These are phyloP conservation scores for Fonsecaea erecta DNA, from an alignment of 2,329 filamentous ascomycete genomes.

Conservation along the genomic window DNA sequence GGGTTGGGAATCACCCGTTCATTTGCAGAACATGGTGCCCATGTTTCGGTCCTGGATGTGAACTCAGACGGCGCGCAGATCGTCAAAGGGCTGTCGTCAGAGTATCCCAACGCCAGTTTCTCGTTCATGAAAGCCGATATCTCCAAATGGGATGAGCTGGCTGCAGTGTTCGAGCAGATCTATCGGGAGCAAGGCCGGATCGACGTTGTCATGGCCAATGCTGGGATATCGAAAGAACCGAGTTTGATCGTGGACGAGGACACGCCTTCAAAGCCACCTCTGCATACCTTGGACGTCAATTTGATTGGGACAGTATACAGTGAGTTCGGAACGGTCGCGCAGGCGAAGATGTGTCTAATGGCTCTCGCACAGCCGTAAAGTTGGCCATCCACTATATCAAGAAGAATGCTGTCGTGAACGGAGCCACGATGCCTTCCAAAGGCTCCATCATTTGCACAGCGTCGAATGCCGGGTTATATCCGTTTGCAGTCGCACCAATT, in stretches of 20 bases:
- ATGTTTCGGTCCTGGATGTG: conserved; percentile 44
- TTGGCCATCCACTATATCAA: conserved; percentile 57
- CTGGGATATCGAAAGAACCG: conserved; percentile 54
- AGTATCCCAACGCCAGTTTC: conserved; percentile 39
- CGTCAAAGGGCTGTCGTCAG: conserved; percentile 35
- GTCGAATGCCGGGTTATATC: conserved; percentile 59
- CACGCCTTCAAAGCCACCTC: conserved; percentile 43
- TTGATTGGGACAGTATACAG: conserved; percentile 52
- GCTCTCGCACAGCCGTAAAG: conserved; percentile 51
- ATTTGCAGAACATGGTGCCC: conserved; percentile 41
- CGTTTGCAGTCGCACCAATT: conserved; percentile 57
- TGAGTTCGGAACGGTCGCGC: conserved; percentile 39
- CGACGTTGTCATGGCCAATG: conserved; percentile 58
- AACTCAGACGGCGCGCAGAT: conserved; percentile 38
- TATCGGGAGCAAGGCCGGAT: conserved; percentile 44
- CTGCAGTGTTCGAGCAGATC: conserved; percentile 43
- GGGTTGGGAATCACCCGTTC: conserved; percentile 44
- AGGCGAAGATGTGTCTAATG: neutral
- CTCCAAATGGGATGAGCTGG: conserved; percentile 45
- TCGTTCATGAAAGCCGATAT: conserved; percentile 43
- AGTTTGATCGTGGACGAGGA: conserved; percentile 43
- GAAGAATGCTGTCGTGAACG: conserved; percentile 46
- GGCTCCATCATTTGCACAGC: conserved; percentile 59
- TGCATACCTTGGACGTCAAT: conserved; percentile 46
- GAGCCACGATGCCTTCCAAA: conserved; percentile 36